Evolutionary conservation across 441 rosid species (phyloP).

Genomic region (Populus hybrid): DNA sequence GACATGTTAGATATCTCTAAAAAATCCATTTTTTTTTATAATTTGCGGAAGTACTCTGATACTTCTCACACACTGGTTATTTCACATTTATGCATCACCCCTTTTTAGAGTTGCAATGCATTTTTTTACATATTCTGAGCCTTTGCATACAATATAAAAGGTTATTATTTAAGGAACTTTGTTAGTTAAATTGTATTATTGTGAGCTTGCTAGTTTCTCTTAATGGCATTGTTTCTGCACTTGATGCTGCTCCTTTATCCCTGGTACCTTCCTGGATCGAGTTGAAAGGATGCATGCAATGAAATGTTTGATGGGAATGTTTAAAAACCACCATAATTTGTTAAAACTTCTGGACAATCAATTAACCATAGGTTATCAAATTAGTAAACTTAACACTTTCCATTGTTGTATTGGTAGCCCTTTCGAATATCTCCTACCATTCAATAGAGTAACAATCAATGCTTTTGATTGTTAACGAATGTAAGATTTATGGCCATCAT

Average conservation of each 20-base stretch:
- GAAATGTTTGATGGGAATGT: background rate
- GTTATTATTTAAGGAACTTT: background rate
- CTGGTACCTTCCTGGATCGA: background rate
- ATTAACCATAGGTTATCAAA: background rate
- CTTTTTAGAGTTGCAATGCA: background rate
- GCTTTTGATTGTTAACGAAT: background rate
- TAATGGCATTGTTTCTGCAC: background rate
- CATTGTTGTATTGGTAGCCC: background rate
- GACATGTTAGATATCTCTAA: background rate
- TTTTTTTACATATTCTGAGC: background rate
- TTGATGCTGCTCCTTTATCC: background rate
- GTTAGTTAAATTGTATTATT: background rate
- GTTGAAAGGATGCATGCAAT: background rate
- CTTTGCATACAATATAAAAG: background rate
- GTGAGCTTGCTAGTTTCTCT: background rate
- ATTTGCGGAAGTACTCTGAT: background rate
- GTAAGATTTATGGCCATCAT: background rate
- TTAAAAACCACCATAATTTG: background rate
- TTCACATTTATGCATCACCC: background rate
- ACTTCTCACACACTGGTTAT: background rate
- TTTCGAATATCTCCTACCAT: background rate
- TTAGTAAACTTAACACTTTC: background rate
- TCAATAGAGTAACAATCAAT: background rate
- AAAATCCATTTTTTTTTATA: background rate
- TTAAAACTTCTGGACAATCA: background rate